Conservation (phyloP, 305 asterid species). For the Fraxinus sp. region DNA sequence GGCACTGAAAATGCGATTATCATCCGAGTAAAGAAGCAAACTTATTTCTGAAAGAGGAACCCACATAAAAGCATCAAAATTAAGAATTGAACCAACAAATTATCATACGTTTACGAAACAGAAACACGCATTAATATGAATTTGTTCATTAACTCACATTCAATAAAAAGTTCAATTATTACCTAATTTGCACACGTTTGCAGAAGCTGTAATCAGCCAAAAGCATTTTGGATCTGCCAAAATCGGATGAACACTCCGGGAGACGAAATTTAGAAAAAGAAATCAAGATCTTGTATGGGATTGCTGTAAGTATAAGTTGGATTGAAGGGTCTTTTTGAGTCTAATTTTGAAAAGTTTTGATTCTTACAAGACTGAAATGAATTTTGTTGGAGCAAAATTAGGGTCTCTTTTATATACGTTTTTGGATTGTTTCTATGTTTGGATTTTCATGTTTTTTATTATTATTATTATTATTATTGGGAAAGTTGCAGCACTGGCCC, state of each 20-base stretch:
- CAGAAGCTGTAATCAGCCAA: slow-evolving; percentile 27
- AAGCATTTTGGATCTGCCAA: slow-evolving; percentile 35
- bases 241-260: neutral
- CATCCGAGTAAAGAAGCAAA: neutral
- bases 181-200: slow-evolving; percentile 30
- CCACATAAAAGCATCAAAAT: neutral
- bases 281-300: slow-evolving; percentile 15
- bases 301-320: neutral
- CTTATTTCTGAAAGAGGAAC: slow-evolving; percentile 10
- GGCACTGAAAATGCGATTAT: slow-evolving; percentile 5
- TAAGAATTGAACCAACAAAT: neutral
- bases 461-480: neutral
- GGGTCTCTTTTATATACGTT: slow-evolving; percentile 7
- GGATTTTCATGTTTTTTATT: neutral
- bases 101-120: slow-evolving; percentile 5
- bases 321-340: slow-evolving; percentile 6
- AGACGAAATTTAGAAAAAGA: slow-evolving; percentile 9
- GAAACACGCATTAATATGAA: slow-evolving; percentile 12
- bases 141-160: neutral
- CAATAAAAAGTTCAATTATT: slow-evolving; percentile 1
- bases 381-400: neutral
- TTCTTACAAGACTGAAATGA: slow-evolving; percentile 28
- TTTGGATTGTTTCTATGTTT: neutral
- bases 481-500: neutral
- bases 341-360: slow-evolving; percentile 28